These are phyloP conservation scores for Daldinia sp. DNA, from an alignment of 2,329 filamentous ascomycete species.

Conservation along the genomic window DNA sequence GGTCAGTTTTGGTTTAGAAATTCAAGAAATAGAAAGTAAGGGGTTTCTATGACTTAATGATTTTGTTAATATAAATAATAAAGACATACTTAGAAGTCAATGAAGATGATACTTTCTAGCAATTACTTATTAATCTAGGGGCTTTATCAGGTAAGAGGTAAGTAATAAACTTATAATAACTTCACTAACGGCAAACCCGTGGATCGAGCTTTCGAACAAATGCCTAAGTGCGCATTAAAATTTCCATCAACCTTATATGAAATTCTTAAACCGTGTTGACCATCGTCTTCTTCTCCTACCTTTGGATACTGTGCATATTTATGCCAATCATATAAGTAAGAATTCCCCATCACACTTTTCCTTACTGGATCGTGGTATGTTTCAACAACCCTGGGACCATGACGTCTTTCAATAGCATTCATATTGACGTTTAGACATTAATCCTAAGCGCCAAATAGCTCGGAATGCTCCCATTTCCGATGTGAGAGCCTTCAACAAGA, in stretches of 20 bases:
- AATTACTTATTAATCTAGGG: background rate
- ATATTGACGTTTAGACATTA: conserved; percentile 3
- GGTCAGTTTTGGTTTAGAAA: background rate
- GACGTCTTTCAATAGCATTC: conserved; percentile 2
- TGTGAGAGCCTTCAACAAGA: conserved; percentile 13
- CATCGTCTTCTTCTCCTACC: background rate
- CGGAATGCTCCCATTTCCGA: conserved; percentile 22
- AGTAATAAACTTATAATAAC: background rate
- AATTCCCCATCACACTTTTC: background rate
- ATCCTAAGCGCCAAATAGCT: conserved; percentile 10
- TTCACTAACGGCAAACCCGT: background rate
- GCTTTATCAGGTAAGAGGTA: background rate
- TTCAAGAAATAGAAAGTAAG: conserved; percentile 2
- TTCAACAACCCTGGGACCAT: background rate
- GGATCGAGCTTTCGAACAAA: background rate
- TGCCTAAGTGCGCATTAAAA: background rate
- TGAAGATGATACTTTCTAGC: background rate
- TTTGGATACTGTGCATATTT: background rate
- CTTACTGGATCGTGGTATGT: conserved; percentile 1
- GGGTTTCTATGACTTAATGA: background rate
- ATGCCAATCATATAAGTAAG: background rate
- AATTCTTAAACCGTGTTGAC: background rate
- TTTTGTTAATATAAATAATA: background rate
- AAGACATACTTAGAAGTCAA: background rate
- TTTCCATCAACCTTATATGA: background rate